phyloP scores from a whole-genome alignment of 176 grass and related monocot species.

The Carex kokanica region DNA sequence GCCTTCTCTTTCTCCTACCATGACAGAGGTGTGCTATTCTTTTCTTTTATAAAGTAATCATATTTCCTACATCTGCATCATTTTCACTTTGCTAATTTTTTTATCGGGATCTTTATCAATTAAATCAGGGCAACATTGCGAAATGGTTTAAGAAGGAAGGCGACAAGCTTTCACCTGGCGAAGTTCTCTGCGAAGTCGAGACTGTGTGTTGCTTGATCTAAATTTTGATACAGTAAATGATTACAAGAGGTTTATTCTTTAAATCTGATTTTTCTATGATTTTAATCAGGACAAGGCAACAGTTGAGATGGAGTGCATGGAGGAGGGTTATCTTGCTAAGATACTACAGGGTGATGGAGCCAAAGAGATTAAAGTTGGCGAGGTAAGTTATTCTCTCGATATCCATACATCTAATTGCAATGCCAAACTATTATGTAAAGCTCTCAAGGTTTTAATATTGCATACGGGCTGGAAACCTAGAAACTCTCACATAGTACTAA shows the following conservation, averaged over 20 bases:
- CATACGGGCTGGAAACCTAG: neutral
- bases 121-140: slow-evolving; percentile 86
- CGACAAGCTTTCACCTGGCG: slow-evolving; percentile 76
- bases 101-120: slow-evolving; percentile 19
- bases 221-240: slow-evolving; percentile 6
- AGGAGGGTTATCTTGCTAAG: slow-evolving; percentile 97
- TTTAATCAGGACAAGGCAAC: slow-evolving; percentile 81
- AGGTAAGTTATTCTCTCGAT: slow-evolving; percentile 40
- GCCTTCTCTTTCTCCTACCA: slow-evolving; percentile 95
- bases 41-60: neutral
- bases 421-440: neutral
- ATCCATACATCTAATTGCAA: neutral
- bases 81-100: slow-evolving; percentile 11
- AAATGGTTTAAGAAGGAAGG: slow-evolving; percentile 99
- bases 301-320: slow-evolving; percentile 97
- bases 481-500: neutral
- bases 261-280: slow-evolving; percentile 11
- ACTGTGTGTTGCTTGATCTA: slow-evolving; percentile 56
- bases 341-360: slow-evolving; percentile 88
- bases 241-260: slow-evolving; percentile 23
- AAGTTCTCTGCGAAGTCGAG: slow-evolving; percentile 95
- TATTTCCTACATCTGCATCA: neutral
- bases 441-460: neutral
- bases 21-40: slow-evolving; percentile 69
- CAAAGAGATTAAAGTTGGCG: slow-evolving; percentile 96